A percentile compares a stretch with the other conserved stretches of the same genome.
These are phyloP conservation scores for Heracleum sosnowskyi DNA, from an alignment of 129 eudicot species.

Conservation along the genomic window DNA sequence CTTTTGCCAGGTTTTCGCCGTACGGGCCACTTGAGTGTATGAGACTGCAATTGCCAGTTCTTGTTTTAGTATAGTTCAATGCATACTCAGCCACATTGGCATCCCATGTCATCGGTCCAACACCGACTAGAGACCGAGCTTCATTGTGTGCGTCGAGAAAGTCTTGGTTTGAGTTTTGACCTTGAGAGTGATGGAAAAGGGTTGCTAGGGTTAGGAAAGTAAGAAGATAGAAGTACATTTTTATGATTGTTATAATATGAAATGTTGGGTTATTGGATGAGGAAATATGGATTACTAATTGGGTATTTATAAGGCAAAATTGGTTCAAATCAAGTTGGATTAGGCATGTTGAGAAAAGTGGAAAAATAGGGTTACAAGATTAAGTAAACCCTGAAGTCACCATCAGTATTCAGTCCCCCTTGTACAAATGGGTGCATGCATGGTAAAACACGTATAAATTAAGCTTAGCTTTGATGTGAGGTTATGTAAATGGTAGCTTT, in stretches of 20 bases:
- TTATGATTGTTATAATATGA: not conserved
- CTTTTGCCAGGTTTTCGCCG: conserved; percentile 57
- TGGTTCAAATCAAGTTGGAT: not conserved
- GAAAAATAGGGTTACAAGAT: not conserved
- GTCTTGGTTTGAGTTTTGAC: conserved; percentile 43
- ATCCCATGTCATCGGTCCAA: conserved; percentile 24
- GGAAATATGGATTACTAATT: not conserved
- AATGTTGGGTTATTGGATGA: not conserved
- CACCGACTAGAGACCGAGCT: conserved; percentile 16
- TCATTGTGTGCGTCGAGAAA: conserved; percentile 32
- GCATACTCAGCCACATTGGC: conserved; percentile 28
- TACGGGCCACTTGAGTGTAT: conserved; percentile 39
- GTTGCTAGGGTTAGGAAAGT: conserved; percentile 9
- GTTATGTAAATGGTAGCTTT: not conserved
- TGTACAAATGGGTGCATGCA: not conserved
- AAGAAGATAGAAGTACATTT: conserved; percentile 1
- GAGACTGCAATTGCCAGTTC: conserved; percentile 34
- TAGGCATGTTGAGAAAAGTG: conserved; percentile 10
- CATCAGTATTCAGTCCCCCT: not conserved
- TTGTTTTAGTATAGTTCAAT: conserved; percentile 30
- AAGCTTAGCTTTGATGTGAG: conserved; percentile 12
- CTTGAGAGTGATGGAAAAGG: conserved; percentile 6
- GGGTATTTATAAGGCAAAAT: conserved; percentile 6
- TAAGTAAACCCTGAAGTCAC: conserved; percentile 12
- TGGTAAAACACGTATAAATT: not conserved